A percentile compares a stretch with the other conserved stretches of the same genome.
Evolutionary conservation across 2,329 filamentous ascomycete species (phyloP).

Genomic region (Rhynchosporium graminicola): DNA sequence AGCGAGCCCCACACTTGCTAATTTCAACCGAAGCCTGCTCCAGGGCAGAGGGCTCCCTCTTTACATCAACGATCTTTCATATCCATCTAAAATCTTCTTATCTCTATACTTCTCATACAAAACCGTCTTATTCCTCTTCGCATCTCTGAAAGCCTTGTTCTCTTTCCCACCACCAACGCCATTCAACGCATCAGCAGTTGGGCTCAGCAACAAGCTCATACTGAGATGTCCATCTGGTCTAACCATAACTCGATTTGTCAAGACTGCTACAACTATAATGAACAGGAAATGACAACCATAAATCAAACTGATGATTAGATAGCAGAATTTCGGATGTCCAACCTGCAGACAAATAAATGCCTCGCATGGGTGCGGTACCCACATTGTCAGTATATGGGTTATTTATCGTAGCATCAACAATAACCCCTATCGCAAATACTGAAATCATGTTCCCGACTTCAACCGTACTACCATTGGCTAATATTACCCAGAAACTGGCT

Average conservation of each 20-base stretch:
- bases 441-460: constrained; percentile 44
- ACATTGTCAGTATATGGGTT: constrained; percentile 23
- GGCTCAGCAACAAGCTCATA: constrained; percentile 35
- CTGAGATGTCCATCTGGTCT: constrained; percentile 32
- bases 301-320: constrained; percentile 42
- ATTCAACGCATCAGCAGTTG: constrained; percentile 37
- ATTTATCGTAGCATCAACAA: constrained; percentile 30
- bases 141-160: constrained; percentile 32
- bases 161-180: constrained; percentile 31
- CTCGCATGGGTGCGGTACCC: constrained; percentile 28
- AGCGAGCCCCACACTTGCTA: not conserved
- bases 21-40: too few relatives aligned
- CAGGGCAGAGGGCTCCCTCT: not conserved
- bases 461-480: constrained; percentile 37
- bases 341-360: constrained; percentile 37
- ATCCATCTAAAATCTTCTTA: constrained; percentile 33
- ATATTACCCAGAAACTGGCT: constrained; percentile 44
- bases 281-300: constrained; percentile 32
- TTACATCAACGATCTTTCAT: constrained; percentile 23
- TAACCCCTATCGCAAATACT: constrained; percentile 42
- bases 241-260: constrained; percentile 37
- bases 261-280: constrained; percentile 31
- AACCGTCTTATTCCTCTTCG: constrained; percentile 31
- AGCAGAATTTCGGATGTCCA: constrained; percentile 49
- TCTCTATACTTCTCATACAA: constrained; percentile 32